A percentile compares a stretch with the other conserved stretches of the same genome.
Evolutionary conservation across 2,329 filamentous ascomycete species (phyloP).

Genomic region (Verticillium nonalfalfae): DNA sequence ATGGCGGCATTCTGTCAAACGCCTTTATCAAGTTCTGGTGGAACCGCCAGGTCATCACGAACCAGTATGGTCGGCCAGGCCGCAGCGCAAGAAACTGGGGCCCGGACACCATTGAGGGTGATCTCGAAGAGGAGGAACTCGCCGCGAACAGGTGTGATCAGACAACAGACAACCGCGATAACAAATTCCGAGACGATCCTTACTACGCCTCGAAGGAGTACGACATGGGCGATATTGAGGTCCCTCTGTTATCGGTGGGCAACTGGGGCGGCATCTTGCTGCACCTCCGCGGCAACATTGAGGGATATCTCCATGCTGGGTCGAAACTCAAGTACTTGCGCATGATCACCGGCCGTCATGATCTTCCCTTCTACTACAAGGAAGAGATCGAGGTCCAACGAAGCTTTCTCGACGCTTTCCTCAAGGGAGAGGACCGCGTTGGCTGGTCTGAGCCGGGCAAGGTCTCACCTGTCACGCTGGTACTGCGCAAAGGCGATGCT

Average conservation of each 20-base stretch:
- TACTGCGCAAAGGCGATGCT: conserved; percentile 59
- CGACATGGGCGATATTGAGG: conserved; percentile 57
- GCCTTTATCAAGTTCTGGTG: conserved; percentile 59
- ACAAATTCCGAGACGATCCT: conserved; percentile 53
- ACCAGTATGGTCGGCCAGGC: conserved; percentile 59
- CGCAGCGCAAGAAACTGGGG: conserved; percentile 45
- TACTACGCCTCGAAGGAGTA: conserved; percentile 64
- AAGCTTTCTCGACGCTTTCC: conserved; percentile 64
- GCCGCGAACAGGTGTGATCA: conserved; percentile 41
- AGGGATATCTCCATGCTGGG: conserved; percentile 57
- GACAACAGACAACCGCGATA: conserved; percentile 35
- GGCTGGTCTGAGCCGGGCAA: conserved; percentile 56
- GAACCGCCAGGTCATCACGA: conserved; percentile 58
- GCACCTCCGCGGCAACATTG: conserved; percentile 62
- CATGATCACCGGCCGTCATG: conserved; percentile 64
- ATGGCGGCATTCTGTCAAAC: conserved; percentile 56
- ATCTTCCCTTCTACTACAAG: conserved; percentile 65
- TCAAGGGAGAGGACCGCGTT: conserved; percentile 57
- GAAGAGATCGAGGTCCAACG: conserved; percentile 63
- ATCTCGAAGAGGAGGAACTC: conserved; percentile 46
- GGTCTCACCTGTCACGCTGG: conserved; percentile 52
- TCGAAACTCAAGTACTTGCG: conserved; percentile 64
- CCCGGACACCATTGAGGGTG: conserved; percentile 51
- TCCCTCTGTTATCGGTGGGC: conserved; percentile 59
- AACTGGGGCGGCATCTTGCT: conserved; percentile 68